Percentiles rank a stretch among this genome's conserved stretches.
Conservation (phyloP, 78 protist species). For the Creolimax fragrantissima region DNA sequence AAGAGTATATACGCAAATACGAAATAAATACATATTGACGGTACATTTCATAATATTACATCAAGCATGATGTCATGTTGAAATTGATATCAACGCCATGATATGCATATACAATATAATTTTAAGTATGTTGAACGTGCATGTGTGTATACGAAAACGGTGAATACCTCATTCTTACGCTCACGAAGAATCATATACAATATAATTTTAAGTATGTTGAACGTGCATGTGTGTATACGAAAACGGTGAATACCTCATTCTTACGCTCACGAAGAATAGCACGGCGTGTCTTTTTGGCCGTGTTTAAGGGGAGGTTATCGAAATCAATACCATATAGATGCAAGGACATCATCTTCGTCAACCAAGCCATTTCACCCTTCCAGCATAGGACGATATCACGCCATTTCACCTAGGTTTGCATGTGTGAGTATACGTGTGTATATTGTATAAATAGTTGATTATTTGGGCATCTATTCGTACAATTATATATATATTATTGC, state of each 20-base stretch:
- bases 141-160: not conserved
- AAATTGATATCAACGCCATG: too few species aligned
- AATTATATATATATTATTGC: too few species aligned
- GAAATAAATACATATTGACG: too few species aligned
- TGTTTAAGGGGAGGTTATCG: not conserved
- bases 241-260: not conserved
- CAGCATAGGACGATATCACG: not conserved
- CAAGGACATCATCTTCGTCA: not conserved
- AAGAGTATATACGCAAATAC: too few species aligned
- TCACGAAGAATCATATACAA: not conserved
- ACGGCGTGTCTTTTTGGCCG: not conserved
- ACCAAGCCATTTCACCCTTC: not conserved
- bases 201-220: too few species aligned
- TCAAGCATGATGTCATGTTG: too few species aligned
- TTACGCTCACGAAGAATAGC: not conserved
- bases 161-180: not conserved
- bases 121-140: not conserved
- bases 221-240: not conserved
- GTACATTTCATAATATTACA: too few species aligned
- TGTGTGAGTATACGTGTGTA: too few species aligned
- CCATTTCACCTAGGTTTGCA: not conserved
- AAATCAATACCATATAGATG: not conserved
- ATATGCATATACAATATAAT: too few species aligned
- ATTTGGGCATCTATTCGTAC: too few species aligned
- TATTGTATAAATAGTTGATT: too few species aligned